Base-by-base conservation (phyloP, 2,329 filamentous ascomycete species). In the Epichloe uncinata region DNA sequence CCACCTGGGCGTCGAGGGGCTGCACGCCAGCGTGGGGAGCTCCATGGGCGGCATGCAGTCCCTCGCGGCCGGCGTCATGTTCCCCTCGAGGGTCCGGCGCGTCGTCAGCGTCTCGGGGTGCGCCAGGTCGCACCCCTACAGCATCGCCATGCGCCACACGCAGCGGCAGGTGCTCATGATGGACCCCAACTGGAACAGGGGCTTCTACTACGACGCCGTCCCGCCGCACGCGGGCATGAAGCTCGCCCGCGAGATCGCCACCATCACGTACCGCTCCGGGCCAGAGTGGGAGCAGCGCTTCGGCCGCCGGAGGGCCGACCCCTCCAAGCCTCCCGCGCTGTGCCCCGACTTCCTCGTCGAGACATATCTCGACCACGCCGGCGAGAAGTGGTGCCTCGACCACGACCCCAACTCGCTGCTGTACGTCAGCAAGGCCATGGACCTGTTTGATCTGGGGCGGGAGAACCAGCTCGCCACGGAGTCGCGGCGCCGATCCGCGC, bases 31-130 rank as follows among this genome's bases (percentile, higher is more conserved):
- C 52, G 91, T 98, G 18, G 93, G 93, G 15, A 88, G 87, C 5
- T 95, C 88, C 66, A 98, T 98, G 93, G 93, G 93, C 48, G 93
- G 93, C 49, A 98, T 98, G 93, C 91, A 95, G 64, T 93, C 87
- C 57, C 76, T 98, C 5, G 90, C 90, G 7, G 86, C 88, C 0
- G 93, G 87, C 3, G 81, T 86, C 1, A 69, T 95, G 33, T 95
- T 91, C 63, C 86, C 89, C 0, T 79, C 86, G 38, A 78, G 91
- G 35, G 85, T 98, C 3, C 81, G 81, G 38, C 82, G 84, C 56
- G 79, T 98, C 54, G 87, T 89, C 37, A 91, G 83, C 60, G 93
- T 97, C 61, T 94, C 86, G 61, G 93, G 91, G 12, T 98, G 93
- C 66, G 93, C 91, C 0, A 77, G 93, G 55, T 94, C 86, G 58